Percentiles rank a stretch among this genome's conserved stretches.
These are phyloP conservation scores for Populus tomentosa DNA, from an alignment of 441 rosid species.

Conservation along the genomic window DNA sequence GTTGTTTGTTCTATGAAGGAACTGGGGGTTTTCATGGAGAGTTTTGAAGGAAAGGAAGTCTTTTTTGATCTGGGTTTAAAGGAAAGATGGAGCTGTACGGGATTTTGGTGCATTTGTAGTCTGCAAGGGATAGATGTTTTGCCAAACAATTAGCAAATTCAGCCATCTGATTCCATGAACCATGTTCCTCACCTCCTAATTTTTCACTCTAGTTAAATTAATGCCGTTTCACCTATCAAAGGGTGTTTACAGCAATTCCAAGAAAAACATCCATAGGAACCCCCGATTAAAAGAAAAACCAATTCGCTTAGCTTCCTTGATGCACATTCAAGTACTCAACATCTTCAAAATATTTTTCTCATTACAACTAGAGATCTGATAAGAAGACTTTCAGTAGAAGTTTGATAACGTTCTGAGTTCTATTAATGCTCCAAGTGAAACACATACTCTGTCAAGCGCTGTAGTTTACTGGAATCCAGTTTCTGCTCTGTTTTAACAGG, in stretches of 20 bases:
- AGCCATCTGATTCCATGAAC: not conserved
- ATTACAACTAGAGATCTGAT: not conserved
- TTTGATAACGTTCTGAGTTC: not conserved
- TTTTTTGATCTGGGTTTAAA: not conserved
- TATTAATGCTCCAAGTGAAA: constrained; percentile 86
- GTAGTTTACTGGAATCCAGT: constrained; percentile 69
- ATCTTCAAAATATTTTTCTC: not conserved
- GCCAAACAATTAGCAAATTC: not conserved
- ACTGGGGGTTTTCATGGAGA: too few species aligned
- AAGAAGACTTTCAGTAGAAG: not conserved
- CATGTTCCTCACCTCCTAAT: not conserved
- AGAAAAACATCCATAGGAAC: not conserved
- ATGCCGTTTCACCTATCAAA: not conserved
- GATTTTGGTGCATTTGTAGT: not conserved
- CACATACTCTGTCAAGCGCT: constrained; percentile 78
- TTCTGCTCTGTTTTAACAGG: constrained; percentile 56
- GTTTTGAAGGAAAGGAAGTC: not conserved
- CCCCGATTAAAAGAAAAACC: not conserved
- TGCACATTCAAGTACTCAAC: not conserved
- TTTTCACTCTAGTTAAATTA: not conserved
- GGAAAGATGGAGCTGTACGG: not conserved
- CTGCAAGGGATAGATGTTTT: too few species aligned
- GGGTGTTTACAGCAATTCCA: not conserved
- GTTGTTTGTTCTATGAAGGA: too few species aligned
- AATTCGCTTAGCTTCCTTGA: not conserved